These are phyloP conservation scores for Baudoinia panamericana DNA, from an alignment of 495 filamentous ascomycete species.

Conservation along the genomic window DNA sequence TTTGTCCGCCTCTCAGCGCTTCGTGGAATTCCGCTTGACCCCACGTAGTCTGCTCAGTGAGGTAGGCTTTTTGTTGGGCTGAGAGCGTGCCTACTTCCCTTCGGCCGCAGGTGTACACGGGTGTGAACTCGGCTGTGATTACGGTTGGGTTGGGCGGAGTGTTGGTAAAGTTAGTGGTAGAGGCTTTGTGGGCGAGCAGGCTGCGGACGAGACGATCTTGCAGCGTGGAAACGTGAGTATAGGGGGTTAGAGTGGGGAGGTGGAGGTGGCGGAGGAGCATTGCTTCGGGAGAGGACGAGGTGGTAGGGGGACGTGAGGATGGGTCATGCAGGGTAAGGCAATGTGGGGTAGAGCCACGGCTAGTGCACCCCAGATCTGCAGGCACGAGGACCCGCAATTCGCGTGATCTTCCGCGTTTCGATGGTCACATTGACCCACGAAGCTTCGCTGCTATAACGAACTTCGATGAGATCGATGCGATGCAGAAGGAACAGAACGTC, in stretches of 20 bases:
- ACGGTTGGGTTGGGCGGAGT: conserved; percentile 49
- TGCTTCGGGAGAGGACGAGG: too few species aligned
- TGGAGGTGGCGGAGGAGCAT: conserved; percentile 57
- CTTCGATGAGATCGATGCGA: too few species aligned
- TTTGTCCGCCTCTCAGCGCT: conserved; percentile 74
- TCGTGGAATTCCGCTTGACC: conserved; percentile 49
- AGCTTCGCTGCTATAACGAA: too few species aligned
- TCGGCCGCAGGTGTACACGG: conserved; percentile 82
- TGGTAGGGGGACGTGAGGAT: too few species aligned
- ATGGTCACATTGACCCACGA: too few species aligned
- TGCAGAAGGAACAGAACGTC: too few species aligned
- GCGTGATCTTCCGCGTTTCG: too few species aligned
- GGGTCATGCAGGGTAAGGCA: too few species aligned
- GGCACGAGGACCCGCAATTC: background rate
- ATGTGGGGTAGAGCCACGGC: too few species aligned
- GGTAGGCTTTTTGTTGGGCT: conserved; percentile 28
- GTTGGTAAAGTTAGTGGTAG: conserved; percentile 19
- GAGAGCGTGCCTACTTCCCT: conserved; percentile 55
- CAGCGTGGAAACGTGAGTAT: conserved; percentile 27
- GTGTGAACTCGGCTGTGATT: conserved; percentile 69
- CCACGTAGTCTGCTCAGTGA: conserved; percentile 24
- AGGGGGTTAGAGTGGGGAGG: conserved; percentile 44
- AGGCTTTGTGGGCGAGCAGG: conserved; percentile 38
- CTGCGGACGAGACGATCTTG: conserved; percentile 33
- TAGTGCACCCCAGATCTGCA: too few species aligned